Conservation (phyloP, 768 basidiomycete genomes). For the Gloeostereum incarnatum region DNA sequence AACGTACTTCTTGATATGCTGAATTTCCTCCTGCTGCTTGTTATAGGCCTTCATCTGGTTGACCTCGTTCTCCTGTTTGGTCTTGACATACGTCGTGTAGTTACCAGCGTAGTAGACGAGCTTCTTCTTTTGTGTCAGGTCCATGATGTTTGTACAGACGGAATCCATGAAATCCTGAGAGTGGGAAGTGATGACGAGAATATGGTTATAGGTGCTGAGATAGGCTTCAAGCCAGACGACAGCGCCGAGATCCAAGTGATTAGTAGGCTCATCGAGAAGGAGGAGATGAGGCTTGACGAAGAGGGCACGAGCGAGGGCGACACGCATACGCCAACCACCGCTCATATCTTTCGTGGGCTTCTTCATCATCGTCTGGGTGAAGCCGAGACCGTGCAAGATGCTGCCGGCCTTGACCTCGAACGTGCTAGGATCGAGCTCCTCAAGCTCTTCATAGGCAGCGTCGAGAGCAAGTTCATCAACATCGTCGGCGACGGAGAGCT, state of each 20-base stretch:
- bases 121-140: slow-evolving; percentile 87
- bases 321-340: slow-evolving; percentile 99
- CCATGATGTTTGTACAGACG: slow-evolving; percentile 98
- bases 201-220: slow-evolving; percentile 96
- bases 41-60: slow-evolving; percentile 99
- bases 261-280: slow-evolving; percentile 88
- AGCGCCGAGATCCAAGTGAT: slow-evolving; percentile 93
- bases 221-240: slow-evolving; percentile 99
- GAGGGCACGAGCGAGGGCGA: slow-evolving; percentile 90
- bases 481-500: slow-evolving; percentile 80
- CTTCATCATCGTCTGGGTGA: slow-evolving; percentile 85
- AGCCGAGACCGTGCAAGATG: slow-evolving; percentile 97
- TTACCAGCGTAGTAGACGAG: slow-evolving; percentile 93
- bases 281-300: slow-evolving; percentile 96
- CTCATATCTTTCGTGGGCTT: slow-evolving; percentile 98
- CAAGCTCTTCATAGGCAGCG: slow-evolving; percentile 87
- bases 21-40: slow-evolving; percentile 98
- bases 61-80: slow-evolving; percentile 94
- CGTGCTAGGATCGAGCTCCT: slow-evolving; percentile 91
- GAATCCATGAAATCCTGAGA: slow-evolving; percentile 99
- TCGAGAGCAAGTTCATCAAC: slow-evolving; percentile 88
- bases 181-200: slow-evolving; percentile 94
- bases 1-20: slow-evolving; percentile 92
- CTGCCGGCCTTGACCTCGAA: slow-evolving; percentile 95
- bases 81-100: slow-evolving; percentile 95